Conservation (phyloP, 805 yeast species). For the Candida namnaoensis region DNA sequence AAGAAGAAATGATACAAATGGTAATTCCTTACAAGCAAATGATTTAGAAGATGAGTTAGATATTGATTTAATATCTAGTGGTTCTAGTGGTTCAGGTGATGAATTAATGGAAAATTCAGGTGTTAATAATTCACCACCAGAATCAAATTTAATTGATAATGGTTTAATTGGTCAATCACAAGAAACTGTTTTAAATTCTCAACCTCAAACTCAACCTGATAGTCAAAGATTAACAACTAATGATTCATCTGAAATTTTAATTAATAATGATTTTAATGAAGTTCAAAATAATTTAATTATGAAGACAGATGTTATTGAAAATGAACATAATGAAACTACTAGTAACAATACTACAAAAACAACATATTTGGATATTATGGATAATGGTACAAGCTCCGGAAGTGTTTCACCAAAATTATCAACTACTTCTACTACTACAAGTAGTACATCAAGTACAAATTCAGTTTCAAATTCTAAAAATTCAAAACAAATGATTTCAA, state of each 20-base stretch:
- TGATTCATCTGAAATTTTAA: neutral
- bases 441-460: neutral
- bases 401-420: too few species aligned
- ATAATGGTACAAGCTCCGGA: too few species aligned
- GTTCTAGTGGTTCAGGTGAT: neutral
- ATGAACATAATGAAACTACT: neutral
- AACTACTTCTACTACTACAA: too few species aligned
- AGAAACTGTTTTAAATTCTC: neutral
- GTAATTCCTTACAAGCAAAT: constrained; percentile 11
- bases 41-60: constrained; percentile 20
- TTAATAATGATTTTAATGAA: neutral
- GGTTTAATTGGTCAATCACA: neutral
- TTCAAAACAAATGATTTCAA: neutral
- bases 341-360: neutral
- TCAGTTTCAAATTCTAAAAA: too few species aligned
- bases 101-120: constrained; percentile 18
- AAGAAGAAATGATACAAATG: constrained; percentile 4
- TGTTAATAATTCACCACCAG: constrained; percentile 24
- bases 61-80: constrained; percentile 6
- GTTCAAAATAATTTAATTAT: too few species aligned
- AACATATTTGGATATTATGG: too few species aligned
- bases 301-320: too few species aligned
- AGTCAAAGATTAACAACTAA: constrained; percentile 2
- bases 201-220: constrained; percentile 2
- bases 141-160: constrained; percentile 34